A percentile compares a stretch with the other conserved stretches of the same genome.
These are phyloP conservation scores for Penicillium macrosclerotiorum DNA, from an alignment of 495 filamentous ascomycete species.

Conservation along the genomic window DNA sequence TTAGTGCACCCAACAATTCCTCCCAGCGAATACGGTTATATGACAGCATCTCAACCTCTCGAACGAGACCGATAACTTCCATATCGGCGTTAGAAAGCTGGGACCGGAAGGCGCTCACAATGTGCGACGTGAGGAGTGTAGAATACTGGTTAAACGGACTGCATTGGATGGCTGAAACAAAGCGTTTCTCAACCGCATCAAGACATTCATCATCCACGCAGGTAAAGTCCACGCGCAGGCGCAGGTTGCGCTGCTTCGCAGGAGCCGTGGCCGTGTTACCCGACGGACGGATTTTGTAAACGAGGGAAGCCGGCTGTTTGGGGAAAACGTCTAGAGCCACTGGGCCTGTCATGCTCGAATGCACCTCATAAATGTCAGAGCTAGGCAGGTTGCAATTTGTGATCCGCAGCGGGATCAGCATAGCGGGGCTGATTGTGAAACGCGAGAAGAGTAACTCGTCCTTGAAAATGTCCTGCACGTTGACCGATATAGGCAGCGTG, in stretches of 20 bases:
- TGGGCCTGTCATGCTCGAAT: constrained; percentile 53
- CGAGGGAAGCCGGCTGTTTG: constrained; percentile 75
- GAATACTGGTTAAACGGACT: constrained; percentile 46
- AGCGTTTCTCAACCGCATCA: constrained; percentile 39
- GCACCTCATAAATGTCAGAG: constrained; percentile 66
- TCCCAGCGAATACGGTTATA: constrained; percentile 45
- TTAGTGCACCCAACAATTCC: constrained; percentile 37
- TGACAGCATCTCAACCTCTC: constrained; percentile 40
- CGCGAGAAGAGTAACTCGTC: constrained; percentile 75
- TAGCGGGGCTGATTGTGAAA: constrained; percentile 83
- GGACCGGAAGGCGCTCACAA: constrained; percentile 52
- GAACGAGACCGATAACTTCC: constrained; percentile 43
- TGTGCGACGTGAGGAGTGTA: constrained; percentile 45
- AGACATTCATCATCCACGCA: constrained; percentile 67
- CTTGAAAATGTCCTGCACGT: constrained; percentile 96
- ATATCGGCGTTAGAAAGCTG: constrained; percentile 59
- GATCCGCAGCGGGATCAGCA: constrained; percentile 68
- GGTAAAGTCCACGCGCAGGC: constrained; percentile 72
- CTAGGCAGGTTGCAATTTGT: constrained; percentile 65
- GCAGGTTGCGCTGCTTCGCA: constrained; percentile 52
- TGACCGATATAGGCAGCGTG: constrained; percentile 84
- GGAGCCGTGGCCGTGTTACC: constrained; percentile 16
- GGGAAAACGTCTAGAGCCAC: constrained; percentile 67
- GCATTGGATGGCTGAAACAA: constrained; percentile 38
- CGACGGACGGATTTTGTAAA: constrained; percentile 66